Evolutionary conservation across 179 eudicot species (phyloP), one percentile per base, ranked within the genome.

Genomic region (Corrigiola litoralis): DNA sequence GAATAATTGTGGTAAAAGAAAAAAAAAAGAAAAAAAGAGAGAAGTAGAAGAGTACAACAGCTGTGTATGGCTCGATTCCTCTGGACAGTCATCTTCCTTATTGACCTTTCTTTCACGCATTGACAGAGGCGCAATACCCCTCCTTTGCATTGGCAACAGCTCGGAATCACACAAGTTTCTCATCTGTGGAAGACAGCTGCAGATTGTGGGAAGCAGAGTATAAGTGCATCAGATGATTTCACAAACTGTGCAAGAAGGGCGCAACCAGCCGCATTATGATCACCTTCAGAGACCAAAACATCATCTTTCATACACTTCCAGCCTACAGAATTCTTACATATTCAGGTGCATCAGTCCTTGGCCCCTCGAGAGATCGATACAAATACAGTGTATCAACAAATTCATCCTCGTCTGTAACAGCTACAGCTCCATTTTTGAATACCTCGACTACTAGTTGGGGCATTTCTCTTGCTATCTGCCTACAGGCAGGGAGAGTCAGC

Each of bases 341-440:
- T 23, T 53, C 61, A 3, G 96, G 92, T 23, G 84, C 85, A 77
- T 90, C 96, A 16, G 52, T 60, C 69, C 98, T 80, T 4, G 92
- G 90, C 65, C 90, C 92, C 11, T 79, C 92, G 10, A 92, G 86
- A 25, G 98, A 85, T 34, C 95, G 80, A 74, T 90, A 92, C 85
- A 92, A 66, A 24, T 90, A 87, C n/a, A 87, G 57, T 5, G 77
- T 89, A 47, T 84, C 82, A 5, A 81, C 88, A 58, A 45, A 66
- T 32, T 87, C 90, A 57, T 72, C 81, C 13, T 56, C 65, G 6
- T 72, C 80, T 4, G 73, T 69, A 16, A 75, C 87, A 6, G 67
- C 50, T 41, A 27, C 65, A 6, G 70, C 55, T 20, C 53, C 76
- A 21, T 69, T 72, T 7, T 58, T 61, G 23, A 92, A 82, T 10